phyloP scores from a whole-genome alignment of 352 stramenopile genomes.

The Phytophthora sp. region DNA sequence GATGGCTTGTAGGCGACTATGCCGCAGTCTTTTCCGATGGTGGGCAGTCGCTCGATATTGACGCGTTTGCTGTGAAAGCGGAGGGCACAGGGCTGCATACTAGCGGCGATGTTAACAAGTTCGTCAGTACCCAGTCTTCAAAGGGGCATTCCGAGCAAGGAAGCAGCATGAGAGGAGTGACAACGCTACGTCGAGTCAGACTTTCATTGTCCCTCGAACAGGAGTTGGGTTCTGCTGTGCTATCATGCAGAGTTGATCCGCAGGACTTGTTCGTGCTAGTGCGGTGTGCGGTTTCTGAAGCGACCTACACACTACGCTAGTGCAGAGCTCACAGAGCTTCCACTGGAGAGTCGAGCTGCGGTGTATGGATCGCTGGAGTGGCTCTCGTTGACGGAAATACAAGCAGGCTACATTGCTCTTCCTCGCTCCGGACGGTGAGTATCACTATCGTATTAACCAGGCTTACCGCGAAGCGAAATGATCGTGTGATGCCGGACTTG shows the following conservation, averaged over 20 bases:
- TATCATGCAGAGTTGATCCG: neutral
- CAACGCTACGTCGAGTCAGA: neutral
- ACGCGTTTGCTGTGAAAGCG: neutral
- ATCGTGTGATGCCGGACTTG: conserved; percentile 2
- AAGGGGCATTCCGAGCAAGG: no score
- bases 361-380: neutral
- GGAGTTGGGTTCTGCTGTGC: neutral
- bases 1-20: conserved; percentile 1
- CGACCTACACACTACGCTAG: neutral
- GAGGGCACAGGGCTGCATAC: neutral
- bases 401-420: neutral
- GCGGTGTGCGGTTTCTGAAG: neutral
- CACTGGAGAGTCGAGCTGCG: neutral
- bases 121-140: no score
- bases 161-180: no score
- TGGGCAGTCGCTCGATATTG: neutral
- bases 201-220: neutral
- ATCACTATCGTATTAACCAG: no score
- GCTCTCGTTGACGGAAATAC: neutral
- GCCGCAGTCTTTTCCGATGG: neutral
- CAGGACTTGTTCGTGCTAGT: neutral
- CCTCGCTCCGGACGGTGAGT: no score
- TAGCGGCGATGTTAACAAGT: neutral
- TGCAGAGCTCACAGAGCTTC: neutral
- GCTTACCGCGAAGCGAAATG: neutral